Percentiles rank a stretch among this genome's conserved stretches.
Evolutionary conservation across 441 rosid genomes (phyloP).

Genomic region (Croton laevigatus): DNA sequence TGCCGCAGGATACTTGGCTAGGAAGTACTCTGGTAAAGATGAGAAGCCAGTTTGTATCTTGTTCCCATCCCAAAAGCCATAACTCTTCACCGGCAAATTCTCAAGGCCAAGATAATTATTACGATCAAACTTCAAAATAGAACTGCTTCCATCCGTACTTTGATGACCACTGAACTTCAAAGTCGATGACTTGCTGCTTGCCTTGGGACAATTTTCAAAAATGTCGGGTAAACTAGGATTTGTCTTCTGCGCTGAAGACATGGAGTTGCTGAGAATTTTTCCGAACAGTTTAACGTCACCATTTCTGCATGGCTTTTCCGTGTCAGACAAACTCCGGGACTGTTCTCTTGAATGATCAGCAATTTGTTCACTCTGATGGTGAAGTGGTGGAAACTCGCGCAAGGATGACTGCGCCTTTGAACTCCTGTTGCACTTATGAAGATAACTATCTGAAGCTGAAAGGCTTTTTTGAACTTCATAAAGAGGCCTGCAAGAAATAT

Average conservation of each 20-base stretch:
- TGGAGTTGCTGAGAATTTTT: slow-evolving; percentile 55
- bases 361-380: slow-evolving; percentile 32
- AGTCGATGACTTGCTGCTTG: slow-evolving; percentile 38
- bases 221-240: slow-evolving; percentile 34
- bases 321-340: slow-evolving; percentile 43
- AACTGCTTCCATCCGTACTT: slow-evolving; percentile 27
- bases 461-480: slow-evolving; percentile 32
- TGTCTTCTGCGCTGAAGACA: slow-evolving; percentile 21
- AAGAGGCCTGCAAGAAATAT: slow-evolving; percentile 25
- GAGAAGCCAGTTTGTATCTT: slow-evolving; percentile 72
- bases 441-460: slow-evolving; percentile 43
- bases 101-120: slow-evolving; percentile 48
- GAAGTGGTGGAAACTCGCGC: slow-evolving; percentile 40
- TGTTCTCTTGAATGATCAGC: slow-evolving; percentile 37
- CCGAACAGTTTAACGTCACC: slow-evolving; percentile 90
- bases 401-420: slow-evolving; percentile 27
- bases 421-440: slow-evolving; percentile 50
- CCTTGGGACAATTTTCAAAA: slow-evolving; percentile 37
- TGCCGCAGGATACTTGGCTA: slow-evolving; percentile 83
- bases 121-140: slow-evolving; percentile 43
- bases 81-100: slow-evolving; percentile 63
- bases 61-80: slow-evolving; percentile 89
- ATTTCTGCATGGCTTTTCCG: slow-evolving; percentile 51
- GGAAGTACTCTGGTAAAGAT: slow-evolving; percentile 62
- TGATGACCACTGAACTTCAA: slow-evolving; percentile 40